Base-by-base conservation (phyloP, 2,329 filamentous ascomycete species). In the Fusarium lateritium region DNA sequence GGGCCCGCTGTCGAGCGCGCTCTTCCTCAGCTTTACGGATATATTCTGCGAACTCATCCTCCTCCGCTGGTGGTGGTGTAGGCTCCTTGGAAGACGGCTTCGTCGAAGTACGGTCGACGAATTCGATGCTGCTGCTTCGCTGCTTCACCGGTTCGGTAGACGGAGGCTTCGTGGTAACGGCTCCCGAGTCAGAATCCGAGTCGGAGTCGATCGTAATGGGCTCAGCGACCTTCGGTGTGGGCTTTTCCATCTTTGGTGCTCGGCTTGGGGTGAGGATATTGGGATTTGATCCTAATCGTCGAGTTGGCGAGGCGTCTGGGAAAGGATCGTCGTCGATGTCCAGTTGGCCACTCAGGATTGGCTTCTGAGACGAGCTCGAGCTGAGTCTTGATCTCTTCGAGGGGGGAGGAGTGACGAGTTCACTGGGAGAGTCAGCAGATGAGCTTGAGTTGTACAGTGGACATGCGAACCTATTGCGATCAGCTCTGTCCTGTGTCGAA, bases 41-140 rank as follows among this genome's bases (percentile, higher is more conserved):
- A 66, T 85, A 87, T 50, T 81, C 79, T 38, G 77, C 79, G 19
- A 84, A 83, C 10, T 83, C 81, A 44, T 85, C 81, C 4, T 83
- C 79, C 19, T 71, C 65, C 49, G 64, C 64, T 50, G 64, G n/a
- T 3, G 63, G 54, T 8, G 51, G 55, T 44, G 46, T 54, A 15
- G 65, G 56, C 22, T 53, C 49, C 19, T 56, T 59, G 15, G 42
- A 38, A 7, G 46, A 44, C 6, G 42, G 24, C 13, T 64, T 66
- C 17, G 39, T 11, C 6, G 54, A 60, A 38, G 53, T 38, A 10
- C 36, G 38, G n/a, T 57, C 42, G 15, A 50, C 10, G 34, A 69
- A 39, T 24, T 72, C 69, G 15, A 71, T 36, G 31, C 66, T 75
- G 38, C 60, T 62, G 39, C 53, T 58, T 19, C 60, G 49, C 28